Evolutionary conservation across 305 asterid genomes (phyloP), one percentile per base, ranked within the genome.

Genomic region (Coffea humblotiana): DNA sequence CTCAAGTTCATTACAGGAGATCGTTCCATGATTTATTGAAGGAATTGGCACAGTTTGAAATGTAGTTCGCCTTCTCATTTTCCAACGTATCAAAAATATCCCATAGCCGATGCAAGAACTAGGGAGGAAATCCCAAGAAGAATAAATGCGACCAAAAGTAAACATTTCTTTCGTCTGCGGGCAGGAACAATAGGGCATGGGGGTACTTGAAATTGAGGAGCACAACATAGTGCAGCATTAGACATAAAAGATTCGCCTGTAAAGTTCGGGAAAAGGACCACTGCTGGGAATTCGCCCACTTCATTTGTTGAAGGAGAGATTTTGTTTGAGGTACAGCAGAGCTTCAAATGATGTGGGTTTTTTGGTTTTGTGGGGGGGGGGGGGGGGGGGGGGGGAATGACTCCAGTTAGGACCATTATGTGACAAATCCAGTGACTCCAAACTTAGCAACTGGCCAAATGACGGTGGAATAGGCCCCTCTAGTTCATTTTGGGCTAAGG

Each of bases 211-310:
- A 84, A 71, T 16, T n/a, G 54, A 23, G 82, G 49, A 21, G 68
- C 76, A 35, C 88, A 87, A 83, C 90, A 83, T 0, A 86, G 82
- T 21, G 83, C 87, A 54, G 45, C 78, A 68, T 85, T 85, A 13
- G 85, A 82, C 69, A 66, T 47, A 70, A 86, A 85, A 32, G 86
- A 85, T 29, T 48, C 74, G 18, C 52, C 0, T 43, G 85, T 85
- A 81, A 77, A 84, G 82, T 82, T 84, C 4, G 40, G 54, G 77
- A 83, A 86, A 86, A 58, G 91, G 88, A 23, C 90, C 86, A 0
- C 80, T 78, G 9, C 23, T 73, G 1, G 87, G 87, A 78, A 88
- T 87, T 77, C 82, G 77, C 47, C 89, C 88, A 13, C 43, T 66
- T 23, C 86, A 74, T 43, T 78, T 27, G 63, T 84, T 86, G 63